phyloP scores from a whole-genome alignment of 768 basidiomycete species.

The Boletus edulis region DNA sequence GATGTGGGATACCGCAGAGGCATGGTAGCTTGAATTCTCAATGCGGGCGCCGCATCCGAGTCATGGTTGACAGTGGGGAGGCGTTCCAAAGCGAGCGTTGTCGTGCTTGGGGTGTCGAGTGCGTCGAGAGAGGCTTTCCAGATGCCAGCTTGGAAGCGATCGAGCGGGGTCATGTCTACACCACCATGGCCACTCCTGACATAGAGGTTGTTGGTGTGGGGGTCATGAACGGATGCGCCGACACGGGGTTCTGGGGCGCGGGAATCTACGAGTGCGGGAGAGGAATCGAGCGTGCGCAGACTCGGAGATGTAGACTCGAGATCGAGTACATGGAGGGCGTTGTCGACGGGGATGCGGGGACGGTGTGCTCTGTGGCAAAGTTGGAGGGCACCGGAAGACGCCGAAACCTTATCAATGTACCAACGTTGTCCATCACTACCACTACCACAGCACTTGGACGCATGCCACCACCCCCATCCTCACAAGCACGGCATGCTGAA shows the following conservation, averaged over 20 bases:
- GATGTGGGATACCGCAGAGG: slow-evolving; percentile 19
- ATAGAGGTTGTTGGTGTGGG: too few relatives aligned
- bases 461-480: too few relatives aligned
- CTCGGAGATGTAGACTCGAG: slow-evolving; percentile 6
- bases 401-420: too few relatives aligned
- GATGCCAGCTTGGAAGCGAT: slow-evolving; percentile 26
- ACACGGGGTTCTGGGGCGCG: too few relatives aligned
- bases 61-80: slow-evolving; percentile 26
- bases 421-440: too few relatives aligned
- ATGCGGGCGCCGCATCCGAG: slow-evolving; percentile 27
- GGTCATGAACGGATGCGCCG: too few relatives aligned
- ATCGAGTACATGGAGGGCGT: slow-evolving; percentile 27
- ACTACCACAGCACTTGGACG: too few relatives aligned
- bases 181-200: slow-evolving; percentile 38
- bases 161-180: slow-evolving; percentile 36
- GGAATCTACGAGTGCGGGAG: too few relatives aligned
- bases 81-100: slow-evolving; percentile 29
- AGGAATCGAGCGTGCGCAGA: too few relatives aligned
- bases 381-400: too few relatives aligned
- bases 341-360: slow-evolving; percentile 42
- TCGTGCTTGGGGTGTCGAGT: background rate
- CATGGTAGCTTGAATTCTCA: slow-evolving; percentile 39
- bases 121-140: slow-evolving; percentile 24
- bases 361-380: too few relatives aligned
- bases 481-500: too few relatives aligned